phyloP scores from a whole-genome alignment of 768 basidiomycete species.

The Collybiopsis confluens region DNA sequence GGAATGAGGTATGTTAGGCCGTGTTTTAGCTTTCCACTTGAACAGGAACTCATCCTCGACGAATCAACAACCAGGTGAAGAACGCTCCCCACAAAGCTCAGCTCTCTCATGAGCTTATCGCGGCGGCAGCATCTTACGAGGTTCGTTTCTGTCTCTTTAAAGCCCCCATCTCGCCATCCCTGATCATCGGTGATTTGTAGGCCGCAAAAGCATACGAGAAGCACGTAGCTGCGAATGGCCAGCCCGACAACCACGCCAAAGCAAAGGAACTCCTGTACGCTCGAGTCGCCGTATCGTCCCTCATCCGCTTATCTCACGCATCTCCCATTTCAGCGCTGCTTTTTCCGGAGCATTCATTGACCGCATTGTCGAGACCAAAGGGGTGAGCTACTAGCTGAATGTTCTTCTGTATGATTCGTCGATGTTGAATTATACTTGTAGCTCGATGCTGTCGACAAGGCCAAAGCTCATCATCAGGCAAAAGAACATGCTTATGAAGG shows the following conservation, averaged over 20 bases:
- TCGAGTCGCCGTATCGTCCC: neutral
- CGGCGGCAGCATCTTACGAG: slow-evolving; percentile 52
- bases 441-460: too few relatives aligned
- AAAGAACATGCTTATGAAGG: too few relatives aligned
- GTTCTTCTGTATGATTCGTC: neutral
- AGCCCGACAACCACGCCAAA: slow-evolving; percentile 35
- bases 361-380: slow-evolving; percentile 43
- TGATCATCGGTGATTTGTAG: slow-evolving; percentile 17
- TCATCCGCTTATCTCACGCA: neutral
- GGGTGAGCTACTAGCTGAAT: too few relatives aligned
- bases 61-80: slow-evolving; percentile 21
- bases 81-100: slow-evolving; percentile 42
- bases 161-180: neutral
- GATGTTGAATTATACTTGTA: too few relatives aligned
- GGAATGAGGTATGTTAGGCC: slow-evolving; percentile 11
- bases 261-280: slow-evolving; percentile 39
- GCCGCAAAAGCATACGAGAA: slow-evolving; percentile 48
- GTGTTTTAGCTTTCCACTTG: neutral
- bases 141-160: slow-evolving; percentile 16
- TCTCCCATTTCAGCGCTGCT: slow-evolving; percentile 25
- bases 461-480: too few relatives aligned
- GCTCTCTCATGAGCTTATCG: slow-evolving; percentile 50
- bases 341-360: slow-evolving; percentile 29
- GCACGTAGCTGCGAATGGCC: slow-evolving; percentile 39
- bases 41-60: neutral